These are phyloP conservation scores for Wickerhamomyces sp. DNA, from an alignment of 1,139 yeast species.

Conservation along the genomic window DNA sequence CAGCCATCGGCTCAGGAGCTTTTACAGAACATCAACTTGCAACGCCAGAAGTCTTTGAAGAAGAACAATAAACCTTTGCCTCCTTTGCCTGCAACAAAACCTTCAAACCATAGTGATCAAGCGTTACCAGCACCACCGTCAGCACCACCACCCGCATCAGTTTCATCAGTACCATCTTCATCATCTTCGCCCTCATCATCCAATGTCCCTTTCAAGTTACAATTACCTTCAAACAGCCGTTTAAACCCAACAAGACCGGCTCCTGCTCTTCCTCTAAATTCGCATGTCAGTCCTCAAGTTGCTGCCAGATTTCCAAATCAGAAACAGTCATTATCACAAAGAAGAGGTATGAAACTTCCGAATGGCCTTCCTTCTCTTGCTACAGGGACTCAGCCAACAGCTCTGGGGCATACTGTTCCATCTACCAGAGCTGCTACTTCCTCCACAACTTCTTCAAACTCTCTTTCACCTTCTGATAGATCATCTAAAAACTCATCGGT, in stretches of 20 bases:
- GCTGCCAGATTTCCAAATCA: constrained; percentile 26
- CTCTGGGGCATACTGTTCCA: not conserved
- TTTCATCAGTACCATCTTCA: too few relatives aligned
- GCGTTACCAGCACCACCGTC: not conserved
- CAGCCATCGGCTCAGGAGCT: constrained; percentile 3
- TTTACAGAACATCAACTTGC: constrained; percentile 3
- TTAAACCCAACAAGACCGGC: constrained; percentile 18
- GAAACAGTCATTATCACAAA: constrained; percentile 52
- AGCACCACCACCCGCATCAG: not conserved
- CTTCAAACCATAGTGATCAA: too few relatives aligned
- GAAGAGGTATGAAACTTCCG: constrained; percentile 39
- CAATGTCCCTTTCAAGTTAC: not conserved
- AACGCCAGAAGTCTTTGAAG: constrained; percentile 5
- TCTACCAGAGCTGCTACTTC: not conserved
- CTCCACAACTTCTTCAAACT: not conserved
- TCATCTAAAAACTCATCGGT: constrained; percentile 14
- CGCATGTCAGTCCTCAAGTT: constrained; percentile 24
- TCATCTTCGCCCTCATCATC: not conserved
- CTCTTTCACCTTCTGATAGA: not conserved
- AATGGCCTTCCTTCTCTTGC: constrained; percentile 19
- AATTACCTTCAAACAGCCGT: constrained; percentile 3
- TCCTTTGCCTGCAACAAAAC: constrained; percentile 24
- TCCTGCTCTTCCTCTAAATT: constrained; percentile 16
- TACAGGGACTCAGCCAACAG: not conserved
- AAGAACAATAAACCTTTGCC: constrained; percentile 30